These are phyloP conservation scores for Globisporangium echinulatum DNA, from an alignment of 352 stramenopile species.

Conservation along the genomic window DNA sequence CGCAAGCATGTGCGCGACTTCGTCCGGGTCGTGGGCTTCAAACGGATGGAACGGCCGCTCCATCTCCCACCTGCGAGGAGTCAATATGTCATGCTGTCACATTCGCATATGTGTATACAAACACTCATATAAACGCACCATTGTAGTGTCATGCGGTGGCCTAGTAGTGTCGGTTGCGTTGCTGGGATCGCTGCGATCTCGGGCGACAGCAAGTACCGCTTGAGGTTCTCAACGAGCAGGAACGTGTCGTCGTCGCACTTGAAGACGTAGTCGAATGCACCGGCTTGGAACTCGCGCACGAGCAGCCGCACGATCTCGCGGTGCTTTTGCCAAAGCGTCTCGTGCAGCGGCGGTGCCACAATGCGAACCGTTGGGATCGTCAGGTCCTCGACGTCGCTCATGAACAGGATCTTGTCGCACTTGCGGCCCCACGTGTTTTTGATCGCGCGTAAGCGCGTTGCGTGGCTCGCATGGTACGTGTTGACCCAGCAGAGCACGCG, in stretches of 20 bases:
- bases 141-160: conserved; percentile 81
- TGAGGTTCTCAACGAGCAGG: conserved; percentile 82
- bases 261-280: conserved; percentile 82
- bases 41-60: conserved; percentile 62
- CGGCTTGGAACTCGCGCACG: conserved; percentile 47
- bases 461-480: conserved; percentile 79
- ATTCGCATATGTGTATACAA: not conserved
- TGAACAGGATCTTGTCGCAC: conserved; percentile 86
- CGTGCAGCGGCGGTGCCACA: conserved; percentile 52
- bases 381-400: conserved; percentile 73
- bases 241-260: conserved; percentile 88
- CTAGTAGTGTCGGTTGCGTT: conserved; percentile 49
- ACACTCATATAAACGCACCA: conserved; percentile 29
- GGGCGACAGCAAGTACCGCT: conserved; percentile 51
- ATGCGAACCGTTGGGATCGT: conserved; percentile 59
- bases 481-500: conserved; percentile 84
- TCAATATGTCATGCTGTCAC: not conserved
- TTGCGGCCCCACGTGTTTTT: conserved; percentile 71
- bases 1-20: conserved; percentile 41
- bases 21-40: conserved; percentile 50
- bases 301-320: conserved; percentile 74
- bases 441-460: conserved; percentile 48
- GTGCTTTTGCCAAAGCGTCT: conserved; percentile 83
- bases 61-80: conserved; percentile 53
- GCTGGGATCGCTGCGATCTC: conserved; percentile 28